Conservation (phyloP, 106 monocot species). For the Narthecium ossifragum region DNA sequence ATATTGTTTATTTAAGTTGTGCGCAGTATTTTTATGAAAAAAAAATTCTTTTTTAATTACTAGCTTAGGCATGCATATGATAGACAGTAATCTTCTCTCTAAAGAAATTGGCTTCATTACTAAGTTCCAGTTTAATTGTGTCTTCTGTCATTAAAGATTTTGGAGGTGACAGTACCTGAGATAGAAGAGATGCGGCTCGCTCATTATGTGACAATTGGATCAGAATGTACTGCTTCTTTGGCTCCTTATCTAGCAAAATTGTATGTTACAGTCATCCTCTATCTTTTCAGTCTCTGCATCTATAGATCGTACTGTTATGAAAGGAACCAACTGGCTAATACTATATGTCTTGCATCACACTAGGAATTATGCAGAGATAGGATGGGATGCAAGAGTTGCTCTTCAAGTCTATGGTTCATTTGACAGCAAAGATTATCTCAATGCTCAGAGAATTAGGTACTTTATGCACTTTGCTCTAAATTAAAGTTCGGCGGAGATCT, state of each 20-base stretch:
- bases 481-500: not conserved
- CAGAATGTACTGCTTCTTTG: constrained; percentile 74
- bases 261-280: constrained; percentile 26
- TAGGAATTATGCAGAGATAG: constrained; percentile 55
- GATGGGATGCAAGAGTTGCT: constrained; percentile 76
- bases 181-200: constrained; percentile 93
- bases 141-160: constrained; percentile 31
- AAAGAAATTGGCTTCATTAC: not conserved
- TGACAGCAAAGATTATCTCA: constrained; percentile 67
- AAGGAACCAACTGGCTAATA: too few relatives aligned
- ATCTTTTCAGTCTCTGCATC: not conserved
- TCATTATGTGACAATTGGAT: constrained; percentile 84
- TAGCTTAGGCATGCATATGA: too few relatives aligned
- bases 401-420: constrained; percentile 65
- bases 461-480: not conserved
- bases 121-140: constrained; percentile 2
- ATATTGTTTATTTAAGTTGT: not conserved
- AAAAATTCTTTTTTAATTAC: not conserved
- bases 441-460: constrained; percentile 82
- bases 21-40: not conserved
- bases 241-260: constrained; percentile 51
- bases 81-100: too few relatives aligned
- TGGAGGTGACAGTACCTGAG: constrained; percentile 79
- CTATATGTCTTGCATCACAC: not conserved
- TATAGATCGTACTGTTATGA: too few relatives aligned